Percentiles rank a stretch among this genome's conserved stretches.
Evolutionary conservation across 2,329 filamentous ascomycete genomes (phyloP).

Genomic region (Nemania diffusa): DNA sequence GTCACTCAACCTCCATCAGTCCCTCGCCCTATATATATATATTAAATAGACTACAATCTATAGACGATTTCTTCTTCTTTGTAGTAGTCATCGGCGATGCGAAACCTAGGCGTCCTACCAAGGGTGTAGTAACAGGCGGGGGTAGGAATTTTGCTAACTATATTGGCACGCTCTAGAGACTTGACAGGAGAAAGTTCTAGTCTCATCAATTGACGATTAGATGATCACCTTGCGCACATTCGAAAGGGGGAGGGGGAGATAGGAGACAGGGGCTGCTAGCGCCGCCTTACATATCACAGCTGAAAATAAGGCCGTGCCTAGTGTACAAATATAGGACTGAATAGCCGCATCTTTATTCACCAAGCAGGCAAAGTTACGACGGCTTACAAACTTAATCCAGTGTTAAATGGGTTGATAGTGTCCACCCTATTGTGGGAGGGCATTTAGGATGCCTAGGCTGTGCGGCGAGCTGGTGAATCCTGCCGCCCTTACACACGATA

Average conservation of each 20-base stretch:
- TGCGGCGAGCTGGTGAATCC: constrained; percentile 59
- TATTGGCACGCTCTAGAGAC: neutral
- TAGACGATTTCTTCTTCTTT: neutral
- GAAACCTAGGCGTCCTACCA: neutral
- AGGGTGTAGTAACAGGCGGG: neutral
- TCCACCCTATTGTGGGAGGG: constrained; percentile 35
- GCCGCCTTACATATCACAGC: constrained; percentile 47
- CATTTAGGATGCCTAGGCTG: constrained; percentile 49
- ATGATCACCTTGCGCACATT: neutral
- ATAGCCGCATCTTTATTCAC: constrained; percentile 24
- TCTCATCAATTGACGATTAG: neutral
- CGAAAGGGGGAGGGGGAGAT: no score
- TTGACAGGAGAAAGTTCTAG: neutral
- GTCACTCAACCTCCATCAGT: neutral
- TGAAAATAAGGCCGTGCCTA: constrained; percentile 50
- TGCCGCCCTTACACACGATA: constrained; percentile 48
- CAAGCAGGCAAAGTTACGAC: neutral
- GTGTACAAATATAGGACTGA: constrained; percentile 46
- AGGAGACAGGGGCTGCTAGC: constrained; percentile 49
- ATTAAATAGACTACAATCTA: neutral
- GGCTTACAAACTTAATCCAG: neutral
- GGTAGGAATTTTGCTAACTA: neutral
- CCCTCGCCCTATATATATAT: neutral
- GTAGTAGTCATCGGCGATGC: neutral
- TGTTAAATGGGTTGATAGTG: constrained; percentile 49